Evolutionary conservation across 176 grass and related monocot genomes (phyloP), one percentile per base, ranked within the genome.

Genomic region (Musa schizocarpa): DNA sequence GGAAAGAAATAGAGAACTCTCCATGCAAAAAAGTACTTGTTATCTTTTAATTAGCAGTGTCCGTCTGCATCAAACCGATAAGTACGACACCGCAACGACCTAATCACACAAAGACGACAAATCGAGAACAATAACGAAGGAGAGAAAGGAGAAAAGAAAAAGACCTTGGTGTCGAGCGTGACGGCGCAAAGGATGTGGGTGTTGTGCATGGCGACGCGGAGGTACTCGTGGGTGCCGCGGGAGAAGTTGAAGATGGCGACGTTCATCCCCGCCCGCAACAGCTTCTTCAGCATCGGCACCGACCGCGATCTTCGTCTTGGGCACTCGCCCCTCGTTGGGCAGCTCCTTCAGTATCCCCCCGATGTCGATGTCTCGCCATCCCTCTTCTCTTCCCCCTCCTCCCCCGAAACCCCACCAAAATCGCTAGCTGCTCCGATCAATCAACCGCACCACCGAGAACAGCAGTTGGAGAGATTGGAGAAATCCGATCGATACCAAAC

Each of bases 111-210:
- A 59, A 6, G 8, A 19, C 13, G 3, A 14, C 4, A 61, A 61
- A 61, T 17, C 16, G 13, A n/a, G n/a, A 61, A 17, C 57, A 61
- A 20, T 8, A 21, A 61, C 17, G 5, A 61, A 21, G 57, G 13
- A 61, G 57, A 7, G 1, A 1, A 19, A 19, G 3, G 9, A 1
- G 12, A 59, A 19, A 56, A n/a, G 19, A 14, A 17, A 58, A 58
- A 68, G 67, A 73, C 71, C 52, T 55, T 55, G 11, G 71, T 73
- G 71, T 73, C 71, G 52, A 73, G 71, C 52, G 54, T 55, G 71
- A 73, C 20, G 52, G 71, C 51, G 52, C 71, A 73, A 21, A 73
- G 71, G 20, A 73, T 73, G 21, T 27, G 71, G 20, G 71, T 73
- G 71, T 54, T 73, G 1, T 55, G 51, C 71, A 73, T 73, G 23